Evolutionary conservation across 768 basidiomycete species (phyloP).

Genomic region (Tulasnella sp.): DNA sequence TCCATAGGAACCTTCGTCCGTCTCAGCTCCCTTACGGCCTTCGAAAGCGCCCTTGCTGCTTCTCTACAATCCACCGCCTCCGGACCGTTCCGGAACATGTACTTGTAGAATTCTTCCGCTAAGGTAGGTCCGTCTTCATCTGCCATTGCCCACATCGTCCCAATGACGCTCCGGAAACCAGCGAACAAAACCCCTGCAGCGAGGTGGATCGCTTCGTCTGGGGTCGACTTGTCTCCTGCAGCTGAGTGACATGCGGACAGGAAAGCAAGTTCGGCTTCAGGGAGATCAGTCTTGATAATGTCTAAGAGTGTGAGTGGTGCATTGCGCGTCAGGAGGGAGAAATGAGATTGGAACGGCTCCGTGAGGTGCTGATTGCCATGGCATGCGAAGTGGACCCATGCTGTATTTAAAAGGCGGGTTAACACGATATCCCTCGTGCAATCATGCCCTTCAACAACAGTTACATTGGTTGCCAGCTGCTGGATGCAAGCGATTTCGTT

Average conservation of each 20-base stretch:
- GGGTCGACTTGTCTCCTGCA: background rate
- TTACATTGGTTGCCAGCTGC: background rate
- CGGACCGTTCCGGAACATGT: background rate
- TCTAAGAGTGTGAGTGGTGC: background rate
- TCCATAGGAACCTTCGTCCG: background rate
- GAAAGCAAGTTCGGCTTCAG: background rate
- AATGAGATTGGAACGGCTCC: background rate
- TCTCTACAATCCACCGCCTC: background rate
- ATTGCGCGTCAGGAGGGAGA: background rate
- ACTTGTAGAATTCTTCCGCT: constrained; percentile 3
- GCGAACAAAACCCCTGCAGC: background rate
- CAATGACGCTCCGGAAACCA: background rate
- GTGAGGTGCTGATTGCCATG: background rate
- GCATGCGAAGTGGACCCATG: constrained; percentile 4
- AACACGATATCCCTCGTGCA: background rate
- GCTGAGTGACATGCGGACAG: background rate
- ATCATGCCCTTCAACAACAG: background rate
- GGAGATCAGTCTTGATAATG: background rate
- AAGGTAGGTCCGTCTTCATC: background rate
- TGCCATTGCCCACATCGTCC: background rate
- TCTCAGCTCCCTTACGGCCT: background rate
- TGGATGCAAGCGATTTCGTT: background rate
- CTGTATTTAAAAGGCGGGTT: background rate
- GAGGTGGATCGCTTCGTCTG: background rate
- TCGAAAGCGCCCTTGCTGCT: background rate